These are phyloP conservation scores for Larix kaempferi DNA, from an alignment of 75 land plant species.

Conservation along the genomic window DNA sequence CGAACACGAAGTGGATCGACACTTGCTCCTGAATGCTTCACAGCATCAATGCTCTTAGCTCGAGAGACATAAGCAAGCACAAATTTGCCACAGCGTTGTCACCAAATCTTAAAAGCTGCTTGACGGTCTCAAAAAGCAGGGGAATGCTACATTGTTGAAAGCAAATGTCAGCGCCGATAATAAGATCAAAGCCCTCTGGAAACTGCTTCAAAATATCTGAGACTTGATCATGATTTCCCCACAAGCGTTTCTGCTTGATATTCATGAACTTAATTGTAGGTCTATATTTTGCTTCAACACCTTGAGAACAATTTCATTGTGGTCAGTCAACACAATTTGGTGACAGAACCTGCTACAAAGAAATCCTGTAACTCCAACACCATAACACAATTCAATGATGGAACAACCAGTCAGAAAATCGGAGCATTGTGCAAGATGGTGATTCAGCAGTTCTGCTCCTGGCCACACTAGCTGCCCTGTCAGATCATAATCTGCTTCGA, in stretches of 20 bases:
- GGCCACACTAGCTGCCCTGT: slow-evolving; percentile 99
- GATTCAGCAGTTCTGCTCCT: slow-evolving; percentile 79
- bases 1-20: slow-evolving; percentile 82
- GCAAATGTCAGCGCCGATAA: slow-evolving; percentile 97
- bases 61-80: slow-evolving; percentile 92
- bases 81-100: slow-evolving; percentile 49
- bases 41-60: slow-evolving; percentile 56
- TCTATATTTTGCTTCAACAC: slow-evolving; percentile 80
- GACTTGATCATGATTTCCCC: slow-evolving; percentile 34
- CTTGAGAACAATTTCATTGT: slow-evolving; percentile 91
- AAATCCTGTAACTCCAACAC: slow-evolving; percentile 89
- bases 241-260: slow-evolving; percentile 54
- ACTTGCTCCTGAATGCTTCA: slow-evolving; percentile 60
- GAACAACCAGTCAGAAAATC: slow-evolving; percentile 50
- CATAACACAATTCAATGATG: slow-evolving; percentile 88
- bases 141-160: slow-evolving; percentile 78
- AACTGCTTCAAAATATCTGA: slow-evolving; percentile 39
- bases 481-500: slow-evolving; percentile 98
- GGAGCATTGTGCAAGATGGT: slow-evolving; percentile 56
- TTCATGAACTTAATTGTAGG: slow-evolving; percentile 40
- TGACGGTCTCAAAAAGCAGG: slow-evolving; percentile 64
- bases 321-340: slow-evolving; percentile 80
- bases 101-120: slow-evolving; percentile 39
- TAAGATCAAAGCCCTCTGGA: slow-evolving; percentile 75
- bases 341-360: slow-evolving; percentile 80